Evolutionary conservation across 257 asterid genomes (phyloP).

Genomic region (Parsonsia alboflavescens): DNA sequence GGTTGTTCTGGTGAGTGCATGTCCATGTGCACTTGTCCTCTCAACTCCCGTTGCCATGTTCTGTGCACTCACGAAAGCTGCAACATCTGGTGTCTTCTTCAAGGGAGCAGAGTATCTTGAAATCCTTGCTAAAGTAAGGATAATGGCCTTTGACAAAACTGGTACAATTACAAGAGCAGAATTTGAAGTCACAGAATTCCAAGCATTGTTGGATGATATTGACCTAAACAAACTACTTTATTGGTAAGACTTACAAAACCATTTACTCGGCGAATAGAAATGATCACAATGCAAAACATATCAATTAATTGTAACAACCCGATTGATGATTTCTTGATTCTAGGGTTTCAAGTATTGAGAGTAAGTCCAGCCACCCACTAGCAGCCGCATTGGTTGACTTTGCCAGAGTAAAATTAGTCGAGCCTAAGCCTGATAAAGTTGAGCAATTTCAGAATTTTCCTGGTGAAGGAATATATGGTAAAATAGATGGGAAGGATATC

Average conservation of each 20-base stretch:
- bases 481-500: conserved; percentile 48
- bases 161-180: conserved; percentile 90
- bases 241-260: conserved; percentile 38
- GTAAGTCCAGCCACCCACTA: conserved; percentile 86
- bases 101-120: conserved; percentile 82
- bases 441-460: conserved; percentile 60
- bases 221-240: conserved; percentile 40
- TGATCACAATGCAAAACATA: no score
- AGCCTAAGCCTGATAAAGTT: conserved; percentile 64
- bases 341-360: conserved; percentile 91
- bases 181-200: conserved; percentile 61
- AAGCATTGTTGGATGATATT: conserved; percentile 41
- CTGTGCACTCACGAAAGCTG: conserved; percentile 82
- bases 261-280: not conserved
- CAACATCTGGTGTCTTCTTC: conserved; percentile 68
- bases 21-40: conserved; percentile 85
- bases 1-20: conserved; percentile 75
- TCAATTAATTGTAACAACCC: no score
- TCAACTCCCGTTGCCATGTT: conserved; percentile 90
- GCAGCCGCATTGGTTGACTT: conserved; percentile 66
- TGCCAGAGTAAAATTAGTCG: conserved; percentile 38
- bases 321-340: no score
- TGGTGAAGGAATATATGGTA: conserved; percentile 86
- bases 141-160: conserved; percentile 89
- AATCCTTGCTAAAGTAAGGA: conserved; percentile 54